Base-by-base conservation (phyloP, 2,329 filamentous ascomycete species). In the Mycosphaerella sp. region DNA sequence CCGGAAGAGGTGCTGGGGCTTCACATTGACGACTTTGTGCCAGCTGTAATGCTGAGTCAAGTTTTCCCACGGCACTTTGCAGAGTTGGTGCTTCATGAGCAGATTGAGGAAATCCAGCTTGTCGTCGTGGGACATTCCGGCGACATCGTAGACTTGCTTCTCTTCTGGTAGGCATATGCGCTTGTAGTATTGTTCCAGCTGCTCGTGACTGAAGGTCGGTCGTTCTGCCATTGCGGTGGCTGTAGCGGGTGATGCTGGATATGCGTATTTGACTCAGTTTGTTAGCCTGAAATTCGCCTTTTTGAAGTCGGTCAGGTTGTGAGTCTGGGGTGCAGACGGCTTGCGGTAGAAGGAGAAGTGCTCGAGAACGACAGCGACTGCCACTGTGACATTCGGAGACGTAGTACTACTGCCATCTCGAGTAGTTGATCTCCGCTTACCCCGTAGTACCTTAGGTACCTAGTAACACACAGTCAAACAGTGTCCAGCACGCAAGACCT, bases 41-140 rank as follows among this genome's bases (percentile, higher is more conserved):
- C 70, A 69, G 8, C 75, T 76, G 62, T 79, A 79, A 62, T 83
- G 80, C 52, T 83, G 69, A 0, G 69, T 72, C 14, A 82, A 67
- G 59, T 81, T 83, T 14, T 81, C 80, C 68, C 81, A 83, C 0
- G 79, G 78, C 6, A 81, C 71, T n/a, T 72, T 64, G 23, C 68
- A 66, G 11, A 82, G 66, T 42, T 81, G 77, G 14, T 63, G 60
- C 34, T 63, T 64, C 17, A 65, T 59, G 8, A 69, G 56, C 10
- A 62, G 51, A 29, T 55, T 53, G 3, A 69, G 59, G 47, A 62
- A 62, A 26, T 46, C 50, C 9, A 66, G 59, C 47, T 62, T 49
- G 29, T 57, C 43, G 12, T 53, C 48, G 42, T 56, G 49, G 17
- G 60, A 44, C 12, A 64, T 55, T 9, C 50, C 36, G 11, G 52